These are phyloP conservation scores for Magnusiomyces paraingens DNA, from an alignment of 1,139 yeast genomes.

Conservation along the genomic window DNA sequence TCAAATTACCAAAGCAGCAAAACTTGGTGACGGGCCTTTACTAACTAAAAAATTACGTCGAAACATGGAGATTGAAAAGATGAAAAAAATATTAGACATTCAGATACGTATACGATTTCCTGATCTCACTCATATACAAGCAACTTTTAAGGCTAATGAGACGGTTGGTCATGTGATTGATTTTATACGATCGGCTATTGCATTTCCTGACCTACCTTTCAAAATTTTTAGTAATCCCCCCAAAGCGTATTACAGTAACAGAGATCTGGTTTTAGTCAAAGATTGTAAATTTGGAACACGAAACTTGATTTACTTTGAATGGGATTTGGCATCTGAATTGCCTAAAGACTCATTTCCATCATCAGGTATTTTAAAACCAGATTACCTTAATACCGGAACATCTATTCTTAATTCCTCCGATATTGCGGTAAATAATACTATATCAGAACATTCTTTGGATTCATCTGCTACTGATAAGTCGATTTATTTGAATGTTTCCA, in stretches of 20 bases:
- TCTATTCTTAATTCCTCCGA: slow-evolving; percentile 25
- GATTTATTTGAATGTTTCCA: neutral
- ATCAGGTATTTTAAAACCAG: slow-evolving; percentile 17
- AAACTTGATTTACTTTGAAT: slow-evolving; percentile 28
- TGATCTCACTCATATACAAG: slow-evolving; percentile 30
- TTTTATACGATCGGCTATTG: slow-evolving; percentile 26
- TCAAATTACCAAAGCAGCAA: slow-evolving; percentile 23
- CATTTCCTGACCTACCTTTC: slow-evolving; percentile 25
- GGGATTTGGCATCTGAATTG: slow-evolving; percentile 21
- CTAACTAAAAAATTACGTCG: slow-evolving; percentile 29
- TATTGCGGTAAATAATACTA: slow-evolving; percentile 19
- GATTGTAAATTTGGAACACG: slow-evolving; percentile 29
- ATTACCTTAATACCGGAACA: slow-evolving; percentile 20
- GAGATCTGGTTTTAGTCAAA: slow-evolving; percentile 17
- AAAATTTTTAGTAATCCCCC: slow-evolving; percentile 30
- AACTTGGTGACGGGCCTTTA: slow-evolving; percentile 25
- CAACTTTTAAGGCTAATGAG: slow-evolving; percentile 27
- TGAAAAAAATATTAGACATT: slow-evolving; percentile 17
- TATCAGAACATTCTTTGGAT: slow-evolving; percentile 8
- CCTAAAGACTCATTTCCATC: slow-evolving; percentile 12
- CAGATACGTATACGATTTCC: slow-evolving; percentile 31
- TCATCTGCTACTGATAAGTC: slow-evolving; percentile 12
- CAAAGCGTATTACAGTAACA: slow-evolving; percentile 21
- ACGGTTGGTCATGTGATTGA: slow-evolving; percentile 25
- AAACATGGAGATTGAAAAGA: slow-evolving; percentile 23